Evolutionary conservation across 2,329 filamentous ascomycete genomes (phyloP).

Genomic region (Didymella exigua): DNA sequence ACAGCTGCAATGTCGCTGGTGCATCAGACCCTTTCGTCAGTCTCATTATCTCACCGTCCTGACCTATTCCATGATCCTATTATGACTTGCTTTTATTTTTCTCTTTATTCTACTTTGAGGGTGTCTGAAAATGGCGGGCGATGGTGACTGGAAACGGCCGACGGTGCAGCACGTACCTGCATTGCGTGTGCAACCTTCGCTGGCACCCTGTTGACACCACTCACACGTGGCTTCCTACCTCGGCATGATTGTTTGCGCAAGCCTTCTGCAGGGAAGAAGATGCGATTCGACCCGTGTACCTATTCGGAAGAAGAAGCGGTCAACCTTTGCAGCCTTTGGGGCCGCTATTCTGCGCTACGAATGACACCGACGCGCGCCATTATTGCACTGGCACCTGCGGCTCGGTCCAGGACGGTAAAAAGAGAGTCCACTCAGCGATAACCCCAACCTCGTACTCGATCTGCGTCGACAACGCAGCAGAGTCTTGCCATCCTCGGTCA

Average conservation of each 20-base stretch:
- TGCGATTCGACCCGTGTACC: background rate
- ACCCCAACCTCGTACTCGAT: constrained; percentile 4
- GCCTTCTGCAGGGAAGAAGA: background rate
- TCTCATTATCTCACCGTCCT: background rate
- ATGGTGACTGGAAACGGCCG: background rate
- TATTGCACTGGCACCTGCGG: constrained; percentile 7
- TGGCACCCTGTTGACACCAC: background rate
- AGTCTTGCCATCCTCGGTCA: constrained; percentile 12
- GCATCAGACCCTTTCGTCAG: background rate
- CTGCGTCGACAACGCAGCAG: constrained; percentile 14
- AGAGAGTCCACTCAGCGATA: constrained; percentile 8
- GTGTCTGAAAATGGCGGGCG: background rate
- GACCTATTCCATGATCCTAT: background rate
- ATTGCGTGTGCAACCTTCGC: background rate
- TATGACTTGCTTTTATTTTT: background rate
- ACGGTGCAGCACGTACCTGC: constrained; percentile 6
- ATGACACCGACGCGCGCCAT: constrained; percentile 2
- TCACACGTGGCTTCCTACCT: constrained; percentile 11
- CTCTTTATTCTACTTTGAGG: background rate
- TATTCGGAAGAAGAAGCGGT: constrained; percentile 9
- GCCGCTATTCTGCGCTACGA: constrained; percentile 10
- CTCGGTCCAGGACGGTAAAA: constrained; percentile 17
- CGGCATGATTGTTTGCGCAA: constrained; percentile 1
- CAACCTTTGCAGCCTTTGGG: constrained; percentile 1
- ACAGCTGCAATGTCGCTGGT: background rate